Base-by-base conservation (phyloP, 1,284 basidiomycete genomes). In the Mycosarcoma maydis region DNA sequence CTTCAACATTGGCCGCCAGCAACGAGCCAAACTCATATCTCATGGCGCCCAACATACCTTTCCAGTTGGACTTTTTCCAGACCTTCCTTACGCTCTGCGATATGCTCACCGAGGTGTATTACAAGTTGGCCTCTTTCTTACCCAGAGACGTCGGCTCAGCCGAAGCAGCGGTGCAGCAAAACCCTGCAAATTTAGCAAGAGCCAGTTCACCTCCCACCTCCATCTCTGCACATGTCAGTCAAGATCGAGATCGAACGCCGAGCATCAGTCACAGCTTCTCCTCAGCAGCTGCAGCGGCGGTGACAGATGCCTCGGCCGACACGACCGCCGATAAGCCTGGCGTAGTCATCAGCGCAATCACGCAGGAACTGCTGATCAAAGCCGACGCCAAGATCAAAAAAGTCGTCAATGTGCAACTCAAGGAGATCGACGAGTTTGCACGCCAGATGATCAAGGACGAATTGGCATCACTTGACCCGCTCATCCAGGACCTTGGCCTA, bases 1-100 rank as follows among this genome's bases (percentile, higher is more conserved):
- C 60, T 13, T 54, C 53, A n/a, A 52, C 39, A 0, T 27, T 43
- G 24, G 41, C 47, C 5, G 55, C 19, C 0, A 49, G n/a, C n/a
- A 44, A n/a, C 32, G 66, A 69, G 38, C 85, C 86, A 30, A 89
- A 90, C 11, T 88, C 90, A 0, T 91, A 89, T 77, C 86, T 93
- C 39, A 85, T 90, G 71, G 85, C 86, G 32, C 90, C 90, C 2
- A 90, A 92, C 77, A 75, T 85, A 8, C 75, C 75, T 3, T 76
- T 74, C 22, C 56, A 61, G 40, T 52, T 74, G 5, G 75, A 77
- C 54, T 77, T 72, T 22, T 70, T 64, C 23, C 74, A 76, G 41
- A 68, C 62, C 1, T 76, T 74, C 44, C 65, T 76, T 23, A 74
- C 75, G 2, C 60, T 77, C 7, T 73, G 71, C 44, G 75, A 77